A percentile compares a stretch with the other conserved stretches of the same genome.
Conservation (phyloP, 257 asterid species). For the Gardenia jasminoides region DNA sequence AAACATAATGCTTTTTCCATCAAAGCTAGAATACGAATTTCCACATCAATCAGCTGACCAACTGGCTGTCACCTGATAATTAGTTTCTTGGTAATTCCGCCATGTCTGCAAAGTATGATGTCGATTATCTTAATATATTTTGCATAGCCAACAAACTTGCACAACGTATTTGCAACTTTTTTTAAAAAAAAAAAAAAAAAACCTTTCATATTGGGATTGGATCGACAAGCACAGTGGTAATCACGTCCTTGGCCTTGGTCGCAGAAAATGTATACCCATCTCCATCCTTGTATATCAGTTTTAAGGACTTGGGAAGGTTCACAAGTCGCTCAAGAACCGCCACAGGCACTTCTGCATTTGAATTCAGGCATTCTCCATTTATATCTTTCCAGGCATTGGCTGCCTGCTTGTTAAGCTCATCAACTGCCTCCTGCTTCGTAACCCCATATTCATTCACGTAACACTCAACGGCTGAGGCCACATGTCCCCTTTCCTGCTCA, state of each 20-base stretch:
- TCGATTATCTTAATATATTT: no score
- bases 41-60: no score
- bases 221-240: slow-evolving; percentile 15
- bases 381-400: slow-evolving; percentile 20
- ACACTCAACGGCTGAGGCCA: slow-evolving; percentile 3
- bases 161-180: no score
- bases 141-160: no score
- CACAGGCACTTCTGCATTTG: not conserved
- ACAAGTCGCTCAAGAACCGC: slow-evolving; percentile 8
- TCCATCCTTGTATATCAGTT: slow-evolving; percentile 19
- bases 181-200: no score
- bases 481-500: not conserved
- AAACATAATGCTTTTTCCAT: no score
- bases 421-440: slow-evolving; percentile 1
- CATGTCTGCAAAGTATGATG: no score
- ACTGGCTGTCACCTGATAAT: no score
- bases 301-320: slow-evolving; percentile 14
- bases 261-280: slow-evolving; percentile 30
- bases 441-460: slow-evolving; percentile 5
- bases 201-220: slow-evolving; percentile 1
- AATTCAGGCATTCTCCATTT: not conserved
- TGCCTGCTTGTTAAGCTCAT: not conserved
- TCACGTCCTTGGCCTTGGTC: slow-evolving; percentile 6
- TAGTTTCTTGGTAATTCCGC: no score
- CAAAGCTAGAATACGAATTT: no score